Evolutionary conservation across 148 eudicot genomes (phyloP).

Genomic region (Pouteria glomerata): DNA sequence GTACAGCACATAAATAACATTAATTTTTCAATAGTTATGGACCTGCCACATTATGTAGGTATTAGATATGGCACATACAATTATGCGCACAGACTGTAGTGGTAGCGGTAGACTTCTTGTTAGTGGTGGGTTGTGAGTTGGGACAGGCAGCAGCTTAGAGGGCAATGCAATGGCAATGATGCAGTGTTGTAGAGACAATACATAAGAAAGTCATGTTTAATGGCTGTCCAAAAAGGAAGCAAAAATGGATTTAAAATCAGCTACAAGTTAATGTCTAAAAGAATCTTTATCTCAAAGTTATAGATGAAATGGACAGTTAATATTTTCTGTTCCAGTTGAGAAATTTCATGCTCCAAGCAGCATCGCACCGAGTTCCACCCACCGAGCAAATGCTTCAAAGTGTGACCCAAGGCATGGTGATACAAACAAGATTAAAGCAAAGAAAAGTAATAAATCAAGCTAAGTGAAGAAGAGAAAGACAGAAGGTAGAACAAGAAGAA

Average conservation of each 20-base stretch:
- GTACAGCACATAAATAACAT: neutral
- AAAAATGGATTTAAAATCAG: neutral
- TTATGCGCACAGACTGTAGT: neutral
- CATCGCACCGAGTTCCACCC: neutral
- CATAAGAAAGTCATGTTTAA: neutral
- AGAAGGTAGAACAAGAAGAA: too few species aligned
- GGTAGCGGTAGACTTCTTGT: neutral
- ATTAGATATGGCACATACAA: neutral
- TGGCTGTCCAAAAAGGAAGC: neutral
- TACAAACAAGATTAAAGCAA: too few species aligned
- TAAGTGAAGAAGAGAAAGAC: too few species aligned
- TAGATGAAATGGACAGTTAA: neutral
- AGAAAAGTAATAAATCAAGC: too few species aligned
- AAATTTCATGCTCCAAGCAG: neutral
- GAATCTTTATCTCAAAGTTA: neutral
- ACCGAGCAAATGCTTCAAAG: neutral
- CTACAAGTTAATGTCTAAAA: neutral
- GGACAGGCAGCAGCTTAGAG: neutral
- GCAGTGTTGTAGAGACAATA: neutral
- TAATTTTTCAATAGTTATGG: neutral
- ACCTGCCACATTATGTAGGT: neutral
- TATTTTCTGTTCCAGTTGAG: neutral
- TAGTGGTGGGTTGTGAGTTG: neutral
- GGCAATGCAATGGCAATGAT: constrained; percentile 5
- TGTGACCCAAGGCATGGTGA: neutral